Evolutionary conservation across 768 basidiomycete species (phyloP), one percentile per base, ranked within the genome.

Genomic region (Sarcodon aspratus): DNA sequence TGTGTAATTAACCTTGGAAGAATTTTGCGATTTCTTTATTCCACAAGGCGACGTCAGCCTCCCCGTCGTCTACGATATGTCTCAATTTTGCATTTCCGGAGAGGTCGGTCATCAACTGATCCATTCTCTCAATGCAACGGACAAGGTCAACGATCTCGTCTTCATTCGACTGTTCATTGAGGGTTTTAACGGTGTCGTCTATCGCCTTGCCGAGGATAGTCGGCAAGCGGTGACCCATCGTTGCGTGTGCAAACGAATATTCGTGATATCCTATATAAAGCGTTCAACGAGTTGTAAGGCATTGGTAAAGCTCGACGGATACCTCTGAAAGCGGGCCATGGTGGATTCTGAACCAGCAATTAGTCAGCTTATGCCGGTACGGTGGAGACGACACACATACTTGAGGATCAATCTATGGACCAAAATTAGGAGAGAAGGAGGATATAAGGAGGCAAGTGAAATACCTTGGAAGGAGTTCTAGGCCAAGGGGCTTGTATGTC

Each of bases 191-290:
- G 8, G 83, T 73, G 60, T 97, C 94, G 58, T 94, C 92, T 58
- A 96, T 93, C 10, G 88, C 94, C 68, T 96, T 97, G 54, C 91
- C 90, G 44, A 96, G 73, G 54, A 97, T 97, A 36, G 94, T 95
- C 2, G 94, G 94, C 21, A 96, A 78, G 44, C 94, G 83, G n/a
- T 85, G 82, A 52, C 90, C 88, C 93, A 96, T 96, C 3, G 93
- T 95, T 33, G 91, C 94, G 66, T 94, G 79, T 36, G 83, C 84
- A 59, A 89, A 89, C 0, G 82, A 88, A 61, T 82, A 87, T 57
- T 87, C 81, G 62, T 82, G 78, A 36, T 11, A 17, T 3, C 13
- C 8, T 45, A 9, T 17, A 11, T 36, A 12, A 31, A 31, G 49
- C 38, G 7, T 11, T 36, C 21, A 18, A 46, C 35, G 21, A 17